These are phyloP conservation scores for Ophiostoma novo-ulmi DNA, from an alignment of 2,329 filamentous ascomycete species.

Conservation along the genomic window DNA sequence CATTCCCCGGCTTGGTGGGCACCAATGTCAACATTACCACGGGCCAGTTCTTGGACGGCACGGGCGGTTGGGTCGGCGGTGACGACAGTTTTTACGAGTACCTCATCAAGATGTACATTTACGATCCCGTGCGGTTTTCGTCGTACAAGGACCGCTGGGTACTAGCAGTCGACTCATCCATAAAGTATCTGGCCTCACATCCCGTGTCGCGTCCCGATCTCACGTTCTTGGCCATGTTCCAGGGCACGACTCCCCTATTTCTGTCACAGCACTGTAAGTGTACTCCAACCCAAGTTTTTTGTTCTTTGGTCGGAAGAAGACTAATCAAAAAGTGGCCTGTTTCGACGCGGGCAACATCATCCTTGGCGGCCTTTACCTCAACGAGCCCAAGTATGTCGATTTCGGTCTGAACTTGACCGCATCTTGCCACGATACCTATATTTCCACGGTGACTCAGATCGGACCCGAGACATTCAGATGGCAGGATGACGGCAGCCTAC, in stretches of 20 bases:
- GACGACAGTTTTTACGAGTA: slow-evolving; percentile 85
- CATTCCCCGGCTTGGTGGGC: slow-evolving; percentile 73
- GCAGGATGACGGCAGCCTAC: slow-evolving; percentile 42
- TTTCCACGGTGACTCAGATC: slow-evolving; percentile 61
- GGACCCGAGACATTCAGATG: slow-evolving; percentile 70
- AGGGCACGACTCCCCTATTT: slow-evolving; percentile 42
- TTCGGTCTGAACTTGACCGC: slow-evolving; percentile 69
- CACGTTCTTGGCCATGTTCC: slow-evolving; percentile 62
- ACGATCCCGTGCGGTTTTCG: slow-evolving; percentile 60
- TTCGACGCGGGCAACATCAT: slow-evolving; percentile 85
- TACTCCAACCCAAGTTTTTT: neutral
- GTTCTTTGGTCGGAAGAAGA: neutral
- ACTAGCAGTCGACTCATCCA: slow-evolving; percentile 68
- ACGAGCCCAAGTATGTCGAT: slow-evolving; percentile 60
- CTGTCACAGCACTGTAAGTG: slow-evolving; percentile 47
- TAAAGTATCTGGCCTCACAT: slow-evolving; percentile 63
- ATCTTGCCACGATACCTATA: slow-evolving; percentile 71
- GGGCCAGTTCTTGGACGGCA: slow-evolving; percentile 61
- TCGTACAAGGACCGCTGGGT: slow-evolving; percentile 71
- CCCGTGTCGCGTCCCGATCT: slow-evolving; percentile 62
- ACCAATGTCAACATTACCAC: slow-evolving; percentile 58
- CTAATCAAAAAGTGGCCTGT: slow-evolving; percentile 55
- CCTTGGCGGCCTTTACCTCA: slow-evolving; percentile 67
- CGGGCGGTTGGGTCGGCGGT: slow-evolving; percentile 71
- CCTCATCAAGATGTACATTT: slow-evolving; percentile 85